A percentile compares a stretch with the other conserved stretches of the same genome.
These are phyloP conservation scores for Phylloporus sp. DNA, from an alignment of 1,284 basidiomycete species.

Conservation along the genomic window DNA sequence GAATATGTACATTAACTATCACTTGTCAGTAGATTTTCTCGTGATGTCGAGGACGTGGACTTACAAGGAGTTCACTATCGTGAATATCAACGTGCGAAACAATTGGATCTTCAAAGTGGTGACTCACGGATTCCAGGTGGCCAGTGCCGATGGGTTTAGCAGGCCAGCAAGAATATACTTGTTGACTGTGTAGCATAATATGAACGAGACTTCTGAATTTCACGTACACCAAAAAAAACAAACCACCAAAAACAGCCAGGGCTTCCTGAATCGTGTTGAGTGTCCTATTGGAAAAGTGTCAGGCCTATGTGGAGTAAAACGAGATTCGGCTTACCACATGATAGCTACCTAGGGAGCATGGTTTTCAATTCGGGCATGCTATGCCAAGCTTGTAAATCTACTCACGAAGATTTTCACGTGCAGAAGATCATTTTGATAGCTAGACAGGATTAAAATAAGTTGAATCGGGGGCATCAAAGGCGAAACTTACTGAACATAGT, in stretches of 20 bases:
- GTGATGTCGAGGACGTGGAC: too few species aligned
- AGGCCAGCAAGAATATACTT: neutral
- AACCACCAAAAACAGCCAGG: neutral
- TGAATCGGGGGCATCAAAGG: neutral
- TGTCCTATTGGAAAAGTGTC: neutral
- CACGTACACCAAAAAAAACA: neutral
- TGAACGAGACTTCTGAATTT: neutral
- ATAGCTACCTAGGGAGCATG: neutral
- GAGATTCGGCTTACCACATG: neutral
- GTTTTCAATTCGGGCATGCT: neutral
- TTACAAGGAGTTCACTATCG: too few species aligned
- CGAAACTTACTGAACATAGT: neutral
- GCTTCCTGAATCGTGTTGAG: slow-evolving; percentile 2
- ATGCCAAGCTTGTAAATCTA: too few species aligned
- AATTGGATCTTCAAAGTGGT: neutral
- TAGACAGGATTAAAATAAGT: neutral
- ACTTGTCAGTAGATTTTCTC: too few species aligned
- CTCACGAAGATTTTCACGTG: too few species aligned
- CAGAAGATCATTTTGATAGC: neutral
- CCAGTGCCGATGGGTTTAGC: neutral
- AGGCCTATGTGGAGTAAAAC: neutral
- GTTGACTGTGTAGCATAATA: neutral
- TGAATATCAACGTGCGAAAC: too few species aligned
- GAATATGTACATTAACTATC: too few species aligned
- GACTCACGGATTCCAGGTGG: too few species aligned